These are phyloP conservation scores for Penicillium nucicola DNA, from an alignment of 495 filamentous ascomycete species.

Conservation along the genomic window DNA sequence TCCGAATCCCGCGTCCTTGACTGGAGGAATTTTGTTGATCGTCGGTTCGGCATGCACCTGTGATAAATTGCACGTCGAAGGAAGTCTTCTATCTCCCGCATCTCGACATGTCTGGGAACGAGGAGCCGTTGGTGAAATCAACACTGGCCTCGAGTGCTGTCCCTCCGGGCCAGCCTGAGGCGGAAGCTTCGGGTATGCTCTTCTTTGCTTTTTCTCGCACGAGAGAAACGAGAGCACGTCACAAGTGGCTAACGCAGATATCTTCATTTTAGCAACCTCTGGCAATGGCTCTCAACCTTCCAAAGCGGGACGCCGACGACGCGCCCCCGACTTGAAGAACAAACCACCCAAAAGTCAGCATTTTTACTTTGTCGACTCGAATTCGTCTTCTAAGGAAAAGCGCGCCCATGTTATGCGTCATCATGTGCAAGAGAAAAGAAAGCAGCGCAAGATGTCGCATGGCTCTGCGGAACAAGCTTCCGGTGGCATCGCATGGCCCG, in stretches of 20 bases:
- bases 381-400: slow-evolving; percentile 44
- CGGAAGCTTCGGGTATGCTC: slow-evolving; percentile 17
- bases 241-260: too few relatives aligned
- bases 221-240: too few relatives aligned
- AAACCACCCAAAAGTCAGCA: slow-evolving; percentile 28
- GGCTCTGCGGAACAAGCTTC: slow-evolving; percentile 10
- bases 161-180: neutral
- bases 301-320: slow-evolving; percentile 26
- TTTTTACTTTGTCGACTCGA: slow-evolving; percentile 46
- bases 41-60: slow-evolving; percentile 22
- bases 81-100: slow-evolving; percentile 1
- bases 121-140: slow-evolving; percentile 9
- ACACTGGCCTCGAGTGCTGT: neutral
- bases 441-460: slow-evolving; percentile 30
- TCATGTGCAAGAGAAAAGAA: slow-evolving; percentile 45
- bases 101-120: slow-evolving; percentile 30
- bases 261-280: slow-evolving; percentile 19
- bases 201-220: neutral
- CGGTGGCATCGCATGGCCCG: slow-evolving; percentile 20
- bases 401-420: slow-evolving; percentile 51
- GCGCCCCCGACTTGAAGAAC: slow-evolving; percentile 14
- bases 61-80: slow-evolving; percentile 14
- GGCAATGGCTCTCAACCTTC: slow-evolving; percentile 14
- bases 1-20: slow-evolving; percentile 13
- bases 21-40: slow-evolving; percentile 27